These are phyloP conservation scores for Phytophthora foliorum DNA, from an alignment of 352 stramenopile species.

Conservation along the genomic window DNA sequence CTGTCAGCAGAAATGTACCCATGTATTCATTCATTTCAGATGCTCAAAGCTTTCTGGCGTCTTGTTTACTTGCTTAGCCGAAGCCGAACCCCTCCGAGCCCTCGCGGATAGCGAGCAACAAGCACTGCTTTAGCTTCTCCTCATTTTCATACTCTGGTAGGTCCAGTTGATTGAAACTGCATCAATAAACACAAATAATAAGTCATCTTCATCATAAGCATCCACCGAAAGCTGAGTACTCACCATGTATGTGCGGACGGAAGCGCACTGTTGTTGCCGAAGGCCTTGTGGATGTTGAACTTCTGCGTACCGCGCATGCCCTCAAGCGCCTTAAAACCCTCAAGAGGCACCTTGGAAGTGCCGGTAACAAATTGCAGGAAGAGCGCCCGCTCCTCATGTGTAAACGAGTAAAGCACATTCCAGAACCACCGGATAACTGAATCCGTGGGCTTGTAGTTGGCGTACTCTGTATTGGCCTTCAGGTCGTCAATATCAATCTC, in stretches of 20 bases:
- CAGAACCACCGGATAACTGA: constrained; percentile 95
- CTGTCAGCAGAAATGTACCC: constrained; percentile 31
- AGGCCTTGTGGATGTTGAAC: constrained; percentile 99
- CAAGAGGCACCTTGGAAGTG: constrained; percentile 95
- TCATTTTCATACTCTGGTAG: constrained; percentile 98
- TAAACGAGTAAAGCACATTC: constrained; percentile 92
- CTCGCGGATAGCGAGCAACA: constrained; percentile 98
- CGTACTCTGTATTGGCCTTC: constrained; percentile 94
- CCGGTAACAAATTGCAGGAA: constrained; percentile 96
- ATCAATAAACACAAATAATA: constrained; percentile 30
- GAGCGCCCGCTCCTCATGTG: constrained; percentile 92
- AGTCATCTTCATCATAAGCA: constrained; percentile 9
- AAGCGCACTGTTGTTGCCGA: constrained; percentile 88
- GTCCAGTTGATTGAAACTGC: constrained; percentile 99
- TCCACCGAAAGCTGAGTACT: constrained; percentile 25
- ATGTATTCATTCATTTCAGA: constrained; percentile 23
- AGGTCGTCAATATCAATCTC: constrained; percentile 96
- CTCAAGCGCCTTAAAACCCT: constrained; percentile 98
- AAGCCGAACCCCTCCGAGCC: constrained; percentile 98
- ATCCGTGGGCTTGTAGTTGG: constrained; percentile 93
- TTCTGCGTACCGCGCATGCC: constrained; percentile 99
- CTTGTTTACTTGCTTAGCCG: constrained; percentile 78
- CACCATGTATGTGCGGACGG: constrained; percentile 98
- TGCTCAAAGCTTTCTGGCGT: constrained; percentile 19
- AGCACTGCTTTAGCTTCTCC: constrained; percentile 97